These are phyloP conservation scores for Nepenthes gracilis DNA, from an alignment of 148 eudicot species.

Conservation along the genomic window DNA sequence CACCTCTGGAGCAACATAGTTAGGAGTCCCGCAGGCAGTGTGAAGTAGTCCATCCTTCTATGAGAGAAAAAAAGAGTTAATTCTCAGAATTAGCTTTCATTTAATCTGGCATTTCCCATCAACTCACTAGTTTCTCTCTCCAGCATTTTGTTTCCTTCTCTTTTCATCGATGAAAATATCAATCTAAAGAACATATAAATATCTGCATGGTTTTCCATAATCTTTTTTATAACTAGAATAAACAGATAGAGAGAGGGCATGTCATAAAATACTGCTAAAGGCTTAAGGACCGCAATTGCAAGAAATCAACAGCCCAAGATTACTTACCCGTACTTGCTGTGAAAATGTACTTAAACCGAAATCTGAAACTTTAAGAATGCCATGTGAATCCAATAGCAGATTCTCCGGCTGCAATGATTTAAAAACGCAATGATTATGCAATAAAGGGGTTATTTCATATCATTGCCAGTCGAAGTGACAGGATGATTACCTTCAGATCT, in stretches of 20 bases:
- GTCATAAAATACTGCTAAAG: too few species aligned
- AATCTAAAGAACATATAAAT: too few species aligned
- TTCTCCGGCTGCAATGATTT: constrained; percentile 69
- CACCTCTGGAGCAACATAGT: constrained; percentile 97
- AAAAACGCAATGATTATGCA: not conserved
- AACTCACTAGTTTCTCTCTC: not conserved
- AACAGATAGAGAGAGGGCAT: not conserved
- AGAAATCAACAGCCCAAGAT: not conserved
- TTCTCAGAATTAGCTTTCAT: constrained; percentile 2
- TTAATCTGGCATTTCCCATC: constrained; percentile 1
- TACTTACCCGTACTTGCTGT: constrained; percentile 63
- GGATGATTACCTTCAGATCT: constrained; percentile 60
- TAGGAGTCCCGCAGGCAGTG: constrained; percentile 92
- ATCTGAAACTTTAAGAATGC: constrained; percentile 81
- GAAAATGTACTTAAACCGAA: constrained; percentile 84
- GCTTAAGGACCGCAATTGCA: not conserved
- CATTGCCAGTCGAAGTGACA: not conserved
- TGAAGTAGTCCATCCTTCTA: constrained; percentile 91
- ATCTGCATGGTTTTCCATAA: not conserved
- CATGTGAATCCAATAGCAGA: constrained; percentile 66
- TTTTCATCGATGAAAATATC: not conserved
- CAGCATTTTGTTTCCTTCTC: too few species aligned
- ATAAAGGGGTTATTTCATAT: not conserved
- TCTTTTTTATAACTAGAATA: not conserved
- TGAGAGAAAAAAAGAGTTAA: constrained; percentile 1